phyloP scores from a whole-genome alignment of 192 early-diverging fungal genomes.

The Dimargaris xerosporica region DNA sequence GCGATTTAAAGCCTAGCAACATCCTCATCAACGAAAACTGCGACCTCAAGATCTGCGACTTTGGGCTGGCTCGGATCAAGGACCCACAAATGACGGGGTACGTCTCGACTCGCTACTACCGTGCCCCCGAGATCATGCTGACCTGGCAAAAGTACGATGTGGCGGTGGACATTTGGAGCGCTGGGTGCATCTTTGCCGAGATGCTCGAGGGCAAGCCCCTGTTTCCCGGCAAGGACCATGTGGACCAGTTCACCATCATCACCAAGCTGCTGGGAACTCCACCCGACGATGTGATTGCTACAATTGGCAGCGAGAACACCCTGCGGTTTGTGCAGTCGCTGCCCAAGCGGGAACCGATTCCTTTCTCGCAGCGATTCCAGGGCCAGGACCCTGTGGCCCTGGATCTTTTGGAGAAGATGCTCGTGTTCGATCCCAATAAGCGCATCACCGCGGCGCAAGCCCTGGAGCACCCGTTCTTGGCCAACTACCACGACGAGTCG shows the following conservation, averaged over 20 bases:
- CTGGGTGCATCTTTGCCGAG: slow-evolving; percentile 77
- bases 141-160: slow-evolving; percentile 97
- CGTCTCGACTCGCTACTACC: slow-evolving; percentile 88
- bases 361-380: slow-evolving; percentile 54
- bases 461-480: slow-evolving; percentile 79
- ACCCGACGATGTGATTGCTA: slow-evolving; percentile 70
- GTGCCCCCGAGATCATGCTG: slow-evolving; percentile 92
- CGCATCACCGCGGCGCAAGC: slow-evolving; percentile 87
- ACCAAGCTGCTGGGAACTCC: slow-evolving; percentile 95
- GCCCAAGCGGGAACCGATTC: slow-evolving; percentile 69
- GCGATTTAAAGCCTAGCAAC: slow-evolving; percentile 95
- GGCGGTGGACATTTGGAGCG: slow-evolving; percentile 90
- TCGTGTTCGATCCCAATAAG: slow-evolving; percentile 72
- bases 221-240: slow-evolving; percentile 78
- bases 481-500: slow-evolving; percentile 47
- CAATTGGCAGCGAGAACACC: slow-evolving; percentile 66
- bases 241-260: slow-evolving; percentile 92
- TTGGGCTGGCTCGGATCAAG: slow-evolving; percentile 84
- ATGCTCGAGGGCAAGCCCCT: slow-evolving; percentile 66
- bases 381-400: slow-evolving; percentile 54
- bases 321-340: slow-evolving; percentile 70
- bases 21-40: slow-evolving; percentile 96
- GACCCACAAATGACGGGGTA: slow-evolving; percentile 97
- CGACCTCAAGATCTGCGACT: slow-evolving; percentile 98
- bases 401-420: slow-evolving; percentile 73